Conservation (phyloP, 1,284 basidiomycete species). For the Waitea zeae region DNA sequence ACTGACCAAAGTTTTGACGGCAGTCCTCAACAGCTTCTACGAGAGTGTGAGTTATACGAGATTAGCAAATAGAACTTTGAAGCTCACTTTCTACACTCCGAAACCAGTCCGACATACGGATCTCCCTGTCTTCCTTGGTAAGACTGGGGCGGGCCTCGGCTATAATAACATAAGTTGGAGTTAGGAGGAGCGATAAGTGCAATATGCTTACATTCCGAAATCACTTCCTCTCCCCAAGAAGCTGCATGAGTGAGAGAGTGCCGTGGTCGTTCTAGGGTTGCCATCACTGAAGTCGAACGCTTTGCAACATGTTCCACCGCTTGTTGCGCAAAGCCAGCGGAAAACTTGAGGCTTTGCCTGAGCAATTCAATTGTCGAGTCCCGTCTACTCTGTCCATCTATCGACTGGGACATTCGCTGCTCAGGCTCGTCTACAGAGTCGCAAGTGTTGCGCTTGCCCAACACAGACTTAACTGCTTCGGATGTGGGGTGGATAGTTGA, state of each 20-base stretch:
- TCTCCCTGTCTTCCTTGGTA: constrained; percentile 27
- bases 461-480: too few relatives aligned
- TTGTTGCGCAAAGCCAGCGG: not conserved
- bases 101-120: constrained; percentile 64
- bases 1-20: constrained; percentile 46
- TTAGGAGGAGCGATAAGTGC: too few relatives aligned
- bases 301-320: not conserved
- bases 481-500: too few relatives aligned
- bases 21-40: constrained; percentile 64
- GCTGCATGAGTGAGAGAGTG: constrained; percentile 14
- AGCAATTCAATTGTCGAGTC: not conserved
- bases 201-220: constrained; percentile 20
- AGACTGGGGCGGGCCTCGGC: too few relatives aligned
- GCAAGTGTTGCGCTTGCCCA: not conserved
- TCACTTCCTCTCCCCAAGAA: constrained; percentile 28
- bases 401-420: too few relatives aligned
- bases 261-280: too few relatives aligned
- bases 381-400: too few relatives aligned
- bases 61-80: not conserved
- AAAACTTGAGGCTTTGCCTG: not conserved
- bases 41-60: not conserved
- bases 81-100: constrained; percentile 59
- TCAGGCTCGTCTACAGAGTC: not conserved
- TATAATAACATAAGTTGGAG: too few relatives aligned
- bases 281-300: not conserved